Evolutionary conservation across 2,329 filamentous ascomycete genomes (phyloP).

Genomic region (Thielaviopsis cerberus): DNA sequence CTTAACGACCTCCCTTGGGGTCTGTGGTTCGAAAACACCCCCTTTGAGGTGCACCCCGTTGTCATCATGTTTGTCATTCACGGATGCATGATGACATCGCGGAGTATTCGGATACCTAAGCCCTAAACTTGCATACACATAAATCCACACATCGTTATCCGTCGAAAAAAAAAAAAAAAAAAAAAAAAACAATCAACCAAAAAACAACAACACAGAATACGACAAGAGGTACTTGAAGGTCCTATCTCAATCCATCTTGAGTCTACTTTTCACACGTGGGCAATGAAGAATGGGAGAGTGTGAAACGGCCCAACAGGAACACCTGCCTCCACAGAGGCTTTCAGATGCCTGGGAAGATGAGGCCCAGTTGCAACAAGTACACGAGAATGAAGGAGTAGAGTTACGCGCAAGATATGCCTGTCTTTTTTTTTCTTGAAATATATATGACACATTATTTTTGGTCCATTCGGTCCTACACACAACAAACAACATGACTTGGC

Average conservation of each 20-base stretch:
- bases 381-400: neutral
- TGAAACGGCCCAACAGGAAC: neutral
- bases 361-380: neutral
- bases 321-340: neutral
- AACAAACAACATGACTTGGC: neutral
- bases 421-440: neutral
- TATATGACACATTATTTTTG: neutral
- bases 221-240: too few species aligned
- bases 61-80: slow-evolving; percentile 69
- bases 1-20: slow-evolving; percentile 64
- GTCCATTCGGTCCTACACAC: too few species aligned
- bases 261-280: too few species aligned
- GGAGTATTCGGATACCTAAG: slow-evolving; percentile 88
- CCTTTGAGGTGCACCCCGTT: slow-evolving; percentile 68
- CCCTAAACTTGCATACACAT: slow-evolving; percentile 25
- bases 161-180: neutral
- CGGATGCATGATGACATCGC: slow-evolving; percentile 87
- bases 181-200: neutral
- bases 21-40: slow-evolving; percentile 43
- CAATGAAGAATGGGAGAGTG: neutral
- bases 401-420: neutral
- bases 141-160: neutral
- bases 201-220: too few species aligned
- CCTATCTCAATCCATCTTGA: too few species aligned
- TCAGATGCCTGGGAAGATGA: neutral